These are phyloP conservation scores for Streptanthus diversifolius DNA, from an alignment of 345 rosid genomes.

Conservation along the genomic window DNA sequence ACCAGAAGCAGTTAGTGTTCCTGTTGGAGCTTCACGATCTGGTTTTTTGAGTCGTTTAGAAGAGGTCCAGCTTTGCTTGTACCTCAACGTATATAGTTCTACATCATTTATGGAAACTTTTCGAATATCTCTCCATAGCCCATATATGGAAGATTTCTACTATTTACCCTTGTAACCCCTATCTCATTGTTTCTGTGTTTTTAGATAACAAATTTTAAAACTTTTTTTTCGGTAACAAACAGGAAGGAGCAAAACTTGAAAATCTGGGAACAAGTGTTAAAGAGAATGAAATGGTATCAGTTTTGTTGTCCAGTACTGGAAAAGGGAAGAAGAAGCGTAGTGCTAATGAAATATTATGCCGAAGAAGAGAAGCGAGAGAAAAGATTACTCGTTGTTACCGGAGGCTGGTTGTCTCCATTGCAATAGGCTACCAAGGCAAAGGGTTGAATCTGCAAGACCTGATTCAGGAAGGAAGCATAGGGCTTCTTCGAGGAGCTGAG, in stretches of 20 bases:
- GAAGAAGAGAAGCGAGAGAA: conserved; percentile 46
- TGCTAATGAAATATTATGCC: conserved; percentile 37
- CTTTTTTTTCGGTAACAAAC: conserved; percentile 14
- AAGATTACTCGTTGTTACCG: conserved; percentile 44
- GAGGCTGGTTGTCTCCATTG: conserved; percentile 51
- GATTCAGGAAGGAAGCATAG: conserved; percentile 61
- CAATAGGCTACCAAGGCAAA: conserved; percentile 49
- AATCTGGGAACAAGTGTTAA: conserved; percentile 35
- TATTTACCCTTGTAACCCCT: neutral
- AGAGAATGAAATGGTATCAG: conserved; percentile 34
- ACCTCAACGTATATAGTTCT: conserved; percentile 39
- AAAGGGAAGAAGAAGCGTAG: conserved; percentile 34
- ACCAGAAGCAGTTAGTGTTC: neutral
- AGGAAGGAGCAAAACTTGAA: conserved; percentile 54
- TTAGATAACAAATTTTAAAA: neutral
- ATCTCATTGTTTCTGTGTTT: neutral
- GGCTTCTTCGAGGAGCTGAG: conserved; percentile 54
- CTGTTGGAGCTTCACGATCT: conserved; percentile 29
- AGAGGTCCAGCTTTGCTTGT: conserved; percentile 49
- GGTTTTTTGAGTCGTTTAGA: conserved; percentile 40
- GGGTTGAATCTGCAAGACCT: conserved; percentile 53
- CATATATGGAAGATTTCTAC: neutral
- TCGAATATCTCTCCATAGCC: neutral
- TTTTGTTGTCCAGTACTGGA: conserved; percentile 28
- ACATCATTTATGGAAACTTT: neutral